Percentiles rank a stretch among this genome's conserved stretches.
Conservation (phyloP, 176 grass and related monocot genomes). For the Ampelocalamus luodianensis region DNA sequence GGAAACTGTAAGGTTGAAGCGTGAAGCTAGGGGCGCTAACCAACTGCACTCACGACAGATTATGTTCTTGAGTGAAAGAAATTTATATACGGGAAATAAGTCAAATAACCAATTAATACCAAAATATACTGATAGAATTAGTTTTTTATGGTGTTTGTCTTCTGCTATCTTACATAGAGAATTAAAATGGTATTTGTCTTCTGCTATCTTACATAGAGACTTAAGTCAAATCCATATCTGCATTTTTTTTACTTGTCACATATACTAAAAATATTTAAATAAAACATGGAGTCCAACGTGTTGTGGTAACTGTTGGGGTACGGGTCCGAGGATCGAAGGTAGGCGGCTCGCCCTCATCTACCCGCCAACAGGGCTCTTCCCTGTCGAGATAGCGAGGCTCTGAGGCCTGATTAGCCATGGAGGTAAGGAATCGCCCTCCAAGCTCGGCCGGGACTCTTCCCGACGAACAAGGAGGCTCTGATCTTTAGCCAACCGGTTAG, state of each 20-base stretch:
- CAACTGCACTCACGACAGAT: not conserved
- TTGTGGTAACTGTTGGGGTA: too few species aligned
- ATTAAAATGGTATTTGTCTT: not conserved
- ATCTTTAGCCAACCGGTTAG: too few species aligned
- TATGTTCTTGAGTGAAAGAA: not conserved
- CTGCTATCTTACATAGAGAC: not conserved
- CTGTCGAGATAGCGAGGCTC: too few species aligned
- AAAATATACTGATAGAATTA: conserved; percentile 1
- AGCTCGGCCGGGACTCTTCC: too few species aligned
- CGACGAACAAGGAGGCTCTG: too few species aligned
- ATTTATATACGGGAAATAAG: not conserved
- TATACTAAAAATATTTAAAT: conserved; percentile 1
- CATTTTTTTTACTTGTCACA: not conserved
- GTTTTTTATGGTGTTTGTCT: not conserved
- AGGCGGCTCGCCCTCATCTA: too few species aligned
- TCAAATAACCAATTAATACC: conserved; percentile 1
- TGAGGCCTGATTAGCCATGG: too few species aligned
- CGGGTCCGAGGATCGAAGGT: too few species aligned
- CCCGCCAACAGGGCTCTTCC: too few species aligned
- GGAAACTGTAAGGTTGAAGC: not conserved
- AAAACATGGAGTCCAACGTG: not conserved
- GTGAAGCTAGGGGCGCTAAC: not conserved
- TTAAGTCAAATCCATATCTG: not conserved
- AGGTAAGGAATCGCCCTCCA: too few species aligned
- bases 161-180: not conserved